Percentiles rank a stretch among this genome's conserved stretches.
Conservation (phyloP, 129 eudicot species). For the Pittosporum tobira region DNA sequence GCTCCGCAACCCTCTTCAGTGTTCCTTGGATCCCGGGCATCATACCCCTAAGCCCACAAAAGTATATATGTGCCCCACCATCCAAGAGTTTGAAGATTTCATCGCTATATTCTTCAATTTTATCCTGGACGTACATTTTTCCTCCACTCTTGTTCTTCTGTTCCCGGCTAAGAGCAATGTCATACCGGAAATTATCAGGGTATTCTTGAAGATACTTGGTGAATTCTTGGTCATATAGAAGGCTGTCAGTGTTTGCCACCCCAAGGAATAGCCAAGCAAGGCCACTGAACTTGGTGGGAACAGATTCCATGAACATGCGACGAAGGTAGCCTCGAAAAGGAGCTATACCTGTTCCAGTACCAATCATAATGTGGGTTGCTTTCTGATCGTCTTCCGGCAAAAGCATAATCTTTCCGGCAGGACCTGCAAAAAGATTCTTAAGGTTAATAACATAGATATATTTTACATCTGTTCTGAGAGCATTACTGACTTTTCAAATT, state of each 20-base stretch:
- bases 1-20: constrained; percentile 76
- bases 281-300: no score
- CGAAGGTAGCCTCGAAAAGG: no score
- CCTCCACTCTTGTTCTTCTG: constrained; percentile 87
- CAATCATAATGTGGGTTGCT: no score
- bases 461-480: no score
- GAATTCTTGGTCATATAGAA: constrained; percentile 83
- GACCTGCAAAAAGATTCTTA: no score
- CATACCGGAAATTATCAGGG: constrained; percentile 81
- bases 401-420: no score
- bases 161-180: constrained; percentile 86
- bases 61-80: constrained; percentile 84
- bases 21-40: constrained; percentile 99
- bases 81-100: constrained; percentile 81
- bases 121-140: constrained; percentile 97
- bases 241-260: constrained; percentile 90
- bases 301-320: no score
- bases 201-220: constrained; percentile 59
- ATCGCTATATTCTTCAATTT: constrained; percentile 91
- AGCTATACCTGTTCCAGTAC: no score
- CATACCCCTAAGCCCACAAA: constrained; percentile 98
- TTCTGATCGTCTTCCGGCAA: no score
- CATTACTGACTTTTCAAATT: no score
- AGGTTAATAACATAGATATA: no score
- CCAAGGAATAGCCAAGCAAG: constrained; percentile 97